Evolutionary conservation across 2,329 filamentous ascomycete genomes (phyloP).

Genomic region (Colletotrichum truncatum): DNA sequence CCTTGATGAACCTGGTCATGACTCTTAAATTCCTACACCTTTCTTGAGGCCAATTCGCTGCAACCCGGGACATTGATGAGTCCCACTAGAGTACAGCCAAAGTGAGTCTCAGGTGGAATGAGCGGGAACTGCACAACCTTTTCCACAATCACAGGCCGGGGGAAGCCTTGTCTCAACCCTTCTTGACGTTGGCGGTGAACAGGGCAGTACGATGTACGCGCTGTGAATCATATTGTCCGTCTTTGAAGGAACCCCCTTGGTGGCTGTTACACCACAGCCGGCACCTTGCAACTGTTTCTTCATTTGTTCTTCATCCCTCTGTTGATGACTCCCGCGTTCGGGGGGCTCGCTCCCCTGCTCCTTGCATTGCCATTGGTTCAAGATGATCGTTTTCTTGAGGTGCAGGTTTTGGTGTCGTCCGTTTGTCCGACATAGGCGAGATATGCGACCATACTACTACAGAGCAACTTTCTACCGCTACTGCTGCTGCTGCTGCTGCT

Average conservation of each 20-base stretch:
- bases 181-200: constrained; percentile 7
- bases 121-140: neutral
- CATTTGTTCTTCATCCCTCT: no score
- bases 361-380: neutral
- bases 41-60: neutral
- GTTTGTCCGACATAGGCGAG: no score
- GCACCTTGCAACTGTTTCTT: neutral
- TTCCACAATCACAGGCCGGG: neutral
- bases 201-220: neutral
- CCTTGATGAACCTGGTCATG: neutral
- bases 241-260: neutral
- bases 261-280: constrained; percentile 21
- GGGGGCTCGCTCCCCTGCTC: neutral
- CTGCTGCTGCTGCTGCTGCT: no score
- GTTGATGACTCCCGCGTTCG: neutral
- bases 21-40: neutral
- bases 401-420: no score
- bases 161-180: neutral
- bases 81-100: neutral
- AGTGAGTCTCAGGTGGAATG: neutral
- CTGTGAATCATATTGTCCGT: constrained; percentile 4
- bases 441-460: neutral
- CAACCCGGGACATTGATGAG: neutral
- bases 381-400: neutral
- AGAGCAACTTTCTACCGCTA: neutral